A percentile compares a stretch with the other conserved stretches of the same genome.
These are phyloP conservation scores for Rhizophora mangle DNA, from an alignment of 345 rosid species.

Conservation along the genomic window DNA sequence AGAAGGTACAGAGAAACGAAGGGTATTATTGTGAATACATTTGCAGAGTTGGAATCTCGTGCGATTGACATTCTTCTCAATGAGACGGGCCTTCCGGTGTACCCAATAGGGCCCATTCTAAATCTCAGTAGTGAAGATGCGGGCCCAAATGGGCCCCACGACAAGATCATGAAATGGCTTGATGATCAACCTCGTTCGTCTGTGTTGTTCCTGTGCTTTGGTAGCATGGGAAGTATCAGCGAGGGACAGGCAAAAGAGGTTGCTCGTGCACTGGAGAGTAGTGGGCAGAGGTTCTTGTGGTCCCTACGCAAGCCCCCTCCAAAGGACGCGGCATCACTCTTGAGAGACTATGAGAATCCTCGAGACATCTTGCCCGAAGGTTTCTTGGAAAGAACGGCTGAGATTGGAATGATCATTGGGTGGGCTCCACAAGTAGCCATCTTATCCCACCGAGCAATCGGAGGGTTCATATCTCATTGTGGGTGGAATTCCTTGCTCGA, in stretches of 20 bases:
- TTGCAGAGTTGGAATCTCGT: not conserved
- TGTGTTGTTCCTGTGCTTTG: not conserved
- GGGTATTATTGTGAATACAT: slow-evolving; percentile 51
- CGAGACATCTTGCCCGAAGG: not conserved
- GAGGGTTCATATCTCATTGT: not conserved
- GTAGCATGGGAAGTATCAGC: not conserved
- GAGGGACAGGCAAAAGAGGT: not conserved
- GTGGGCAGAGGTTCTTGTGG: slow-evolving; percentile 2
- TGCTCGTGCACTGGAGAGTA: not conserved
- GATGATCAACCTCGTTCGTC: slow-evolving; percentile 6
- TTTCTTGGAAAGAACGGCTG: not conserved
- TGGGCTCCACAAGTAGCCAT: not conserved
- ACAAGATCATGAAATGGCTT: slow-evolving; percentile 13
- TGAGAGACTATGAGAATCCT: not conserved
- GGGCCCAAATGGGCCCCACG: not conserved
- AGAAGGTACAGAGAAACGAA: slow-evolving; percentile 20
- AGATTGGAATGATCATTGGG: not conserved
- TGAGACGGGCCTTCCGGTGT: not conserved
- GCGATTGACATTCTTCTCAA: not conserved
- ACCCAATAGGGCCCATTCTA: not conserved
- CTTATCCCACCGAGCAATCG: not conserved
- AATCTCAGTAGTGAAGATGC: not conserved
- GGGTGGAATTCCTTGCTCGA: not conserved
- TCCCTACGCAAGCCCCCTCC: not conserved
- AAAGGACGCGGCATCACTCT: too few relatives aligned